Base-by-base conservation (phyloP, 2,329 filamentous ascomycete genomes). In the Ascochyta pisi region DNA sequence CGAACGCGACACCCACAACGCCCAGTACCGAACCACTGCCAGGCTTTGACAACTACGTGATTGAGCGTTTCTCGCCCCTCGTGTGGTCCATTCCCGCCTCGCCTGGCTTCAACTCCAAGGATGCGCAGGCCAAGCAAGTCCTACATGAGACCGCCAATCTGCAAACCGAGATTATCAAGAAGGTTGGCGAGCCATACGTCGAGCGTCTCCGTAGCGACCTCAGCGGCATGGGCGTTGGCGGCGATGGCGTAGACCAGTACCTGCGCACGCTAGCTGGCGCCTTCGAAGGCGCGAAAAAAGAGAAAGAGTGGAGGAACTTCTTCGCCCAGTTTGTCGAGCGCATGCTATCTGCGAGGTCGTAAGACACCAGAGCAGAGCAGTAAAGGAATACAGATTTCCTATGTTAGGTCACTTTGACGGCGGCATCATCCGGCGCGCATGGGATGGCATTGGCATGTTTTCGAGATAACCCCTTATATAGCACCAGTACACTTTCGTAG, bases 11-110 rank as follows among this genome's bases (percentile, higher is more conserved):
- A 9, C 69, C 73, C n/a, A 71, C 85, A 12, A 83, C 81, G 33
- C 77, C 82, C 4, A 78, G 84, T 0, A 81, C 79, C 10, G 77
- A 80, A 4, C 80, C 81, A 1, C 75, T 99, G 26, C 91, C 93
- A 2, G 94, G 95, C 6, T 99, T 99, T 72, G 92, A 96, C 66
- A 84, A 86, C 53, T 98, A 96, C 77, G 89, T 96, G 77, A 90
- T 98, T 55, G 86, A 90, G 39, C 86, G 90, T 22, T 96, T 99
- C 79, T 94, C 96, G 55, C 85, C 90, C 0, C 83, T 96, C 7
- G 93, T 90, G 74, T 99, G 95, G 95, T 89, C 91, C 37, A 87
- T 98, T 6, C 86, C 96, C 33, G 86, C 86, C 35, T 89, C 93
- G 40, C 82, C 89, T 6, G 84, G 84, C 19, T 97, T 98, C 82